phyloP scores from a whole-genome alignment of 2,329 filamentous ascomycete species.

The Cladosporium sp. region DNA sequence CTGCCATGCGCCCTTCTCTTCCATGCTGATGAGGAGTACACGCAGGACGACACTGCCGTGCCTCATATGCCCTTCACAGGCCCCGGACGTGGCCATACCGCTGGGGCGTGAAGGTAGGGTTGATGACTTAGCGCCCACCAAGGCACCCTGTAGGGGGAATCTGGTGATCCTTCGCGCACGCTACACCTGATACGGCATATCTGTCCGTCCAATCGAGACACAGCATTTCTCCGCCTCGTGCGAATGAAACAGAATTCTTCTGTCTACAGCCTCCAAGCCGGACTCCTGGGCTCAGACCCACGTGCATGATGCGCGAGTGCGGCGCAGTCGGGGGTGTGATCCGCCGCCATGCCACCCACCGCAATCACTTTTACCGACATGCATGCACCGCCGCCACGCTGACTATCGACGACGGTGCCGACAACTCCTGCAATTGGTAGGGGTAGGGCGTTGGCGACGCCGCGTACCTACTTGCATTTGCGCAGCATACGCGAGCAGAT shows the following conservation, averaged over 20 bases:
- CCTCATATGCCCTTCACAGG: neutral
- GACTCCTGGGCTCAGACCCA: neutral
- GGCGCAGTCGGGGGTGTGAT: neutral
- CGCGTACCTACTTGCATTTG: neutral
- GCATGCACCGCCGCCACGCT: neutral
- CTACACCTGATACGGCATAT: neutral
- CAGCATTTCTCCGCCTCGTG: neutral
- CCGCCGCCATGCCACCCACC: neutral
- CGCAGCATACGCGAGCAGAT: neutral
- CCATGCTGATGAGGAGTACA: neutral
- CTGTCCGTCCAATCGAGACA: neutral
- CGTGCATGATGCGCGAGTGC: neutral
- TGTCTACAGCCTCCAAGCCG: neutral
- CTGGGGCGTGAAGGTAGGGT: neutral
- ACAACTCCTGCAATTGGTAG: neutral
- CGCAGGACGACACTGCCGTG: neutral
- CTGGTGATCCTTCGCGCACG: neutral
- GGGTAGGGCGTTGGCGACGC: neutral
- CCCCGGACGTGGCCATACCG: neutral
- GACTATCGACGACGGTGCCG: neutral
- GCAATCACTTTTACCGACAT: neutral
- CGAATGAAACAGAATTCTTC: neutral
- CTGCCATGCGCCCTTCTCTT: neutral
- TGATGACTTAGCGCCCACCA: no score
- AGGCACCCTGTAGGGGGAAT: neutral